A percentile compares a stretch with the other conserved stretches of the same genome.
phyloP scores from a whole-genome alignment of 345 rosid genomes.

The Isatis tinctoria region DNA sequence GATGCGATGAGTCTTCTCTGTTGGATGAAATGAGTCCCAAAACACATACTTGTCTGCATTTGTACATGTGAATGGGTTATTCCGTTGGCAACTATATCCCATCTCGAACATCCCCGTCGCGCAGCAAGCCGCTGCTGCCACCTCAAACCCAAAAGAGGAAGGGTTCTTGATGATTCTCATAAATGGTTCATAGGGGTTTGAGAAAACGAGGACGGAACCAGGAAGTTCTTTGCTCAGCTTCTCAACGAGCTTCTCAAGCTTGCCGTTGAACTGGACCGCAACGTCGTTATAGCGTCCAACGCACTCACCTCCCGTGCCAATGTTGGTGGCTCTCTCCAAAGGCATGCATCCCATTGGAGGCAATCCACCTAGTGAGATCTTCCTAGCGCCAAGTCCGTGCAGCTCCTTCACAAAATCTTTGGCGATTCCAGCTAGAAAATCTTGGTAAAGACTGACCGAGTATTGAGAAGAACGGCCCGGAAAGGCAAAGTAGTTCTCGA shows the following conservation, averaged over 20 bases:
- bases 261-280: conserved; percentile 47
- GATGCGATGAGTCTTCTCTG: conserved; percentile 54
- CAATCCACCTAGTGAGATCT: conserved; percentile 55
- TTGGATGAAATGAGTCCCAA: conserved; percentile 81
- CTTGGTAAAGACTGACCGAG: conserved; percentile 35
- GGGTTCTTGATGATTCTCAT: conserved; percentile 40
- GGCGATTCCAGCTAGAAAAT: conserved; percentile 41
- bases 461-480: conserved; percentile 43
- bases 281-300: conserved; percentile 41
- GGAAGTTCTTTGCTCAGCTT: conserved; percentile 41
- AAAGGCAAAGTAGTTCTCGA: conserved; percentile 51
- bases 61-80: conserved; percentile 42
- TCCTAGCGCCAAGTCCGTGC: conserved; percentile 48
- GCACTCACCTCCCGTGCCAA: conserved; percentile 36
- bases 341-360: conserved; percentile 77
- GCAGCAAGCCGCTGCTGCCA: conserved; percentile 50
- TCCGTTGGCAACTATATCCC: conserved; percentile 59
- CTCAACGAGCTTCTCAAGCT: conserved; percentile 28
- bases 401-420: conserved; percentile 38
- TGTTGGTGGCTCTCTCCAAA: conserved; percentile 51
- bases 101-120: conserved; percentile 78
- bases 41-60: conserved; percentile 61
- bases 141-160: conserved; percentile 51
- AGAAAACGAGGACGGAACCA: conserved; percentile 39
- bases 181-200: conserved; percentile 41